These are phyloP conservation scores for Salvia rosmarinus DNA, from an alignment of 257 asterid species.

Conservation along the genomic window DNA sequence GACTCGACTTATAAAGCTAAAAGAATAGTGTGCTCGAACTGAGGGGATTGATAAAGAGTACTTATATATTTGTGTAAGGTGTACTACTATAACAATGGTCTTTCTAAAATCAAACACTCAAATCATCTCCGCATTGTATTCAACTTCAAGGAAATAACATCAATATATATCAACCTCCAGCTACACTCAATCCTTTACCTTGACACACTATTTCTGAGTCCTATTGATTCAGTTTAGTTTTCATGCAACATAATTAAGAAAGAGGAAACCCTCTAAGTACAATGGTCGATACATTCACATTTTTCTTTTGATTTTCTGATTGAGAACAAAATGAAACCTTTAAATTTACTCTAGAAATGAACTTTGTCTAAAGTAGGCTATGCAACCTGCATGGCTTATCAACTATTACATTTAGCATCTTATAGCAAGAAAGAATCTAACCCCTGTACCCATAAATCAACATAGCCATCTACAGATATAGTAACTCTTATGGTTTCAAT, in stretches of 20 bases:
- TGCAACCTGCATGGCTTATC: background rate
- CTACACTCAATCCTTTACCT: background rate
- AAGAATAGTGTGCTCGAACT: background rate
- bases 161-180: background rate
- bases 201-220: background rate
- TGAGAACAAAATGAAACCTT: slow-evolving; percentile 21
- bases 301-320: slow-evolving; percentile 4
- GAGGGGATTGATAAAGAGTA: background rate
- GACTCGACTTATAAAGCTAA: background rate
- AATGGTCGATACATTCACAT: background rate
- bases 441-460: no score
- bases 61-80: background rate
- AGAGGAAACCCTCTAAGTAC: background rate
- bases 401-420: slow-evolving; percentile 8
- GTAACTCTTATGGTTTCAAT: background rate
- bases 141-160: background rate
- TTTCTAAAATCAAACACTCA: background rate
- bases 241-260: background rate
- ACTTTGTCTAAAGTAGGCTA: background rate
- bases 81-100: background rate
- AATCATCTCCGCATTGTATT: background rate
- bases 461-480: background rate
- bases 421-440: background rate
- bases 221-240: background rate
- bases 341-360: slow-evolving; percentile 4